Evolutionary conservation across 2,329 filamentous ascomycete species (phyloP).

Genomic region (Pleomassaria siparia): DNA sequence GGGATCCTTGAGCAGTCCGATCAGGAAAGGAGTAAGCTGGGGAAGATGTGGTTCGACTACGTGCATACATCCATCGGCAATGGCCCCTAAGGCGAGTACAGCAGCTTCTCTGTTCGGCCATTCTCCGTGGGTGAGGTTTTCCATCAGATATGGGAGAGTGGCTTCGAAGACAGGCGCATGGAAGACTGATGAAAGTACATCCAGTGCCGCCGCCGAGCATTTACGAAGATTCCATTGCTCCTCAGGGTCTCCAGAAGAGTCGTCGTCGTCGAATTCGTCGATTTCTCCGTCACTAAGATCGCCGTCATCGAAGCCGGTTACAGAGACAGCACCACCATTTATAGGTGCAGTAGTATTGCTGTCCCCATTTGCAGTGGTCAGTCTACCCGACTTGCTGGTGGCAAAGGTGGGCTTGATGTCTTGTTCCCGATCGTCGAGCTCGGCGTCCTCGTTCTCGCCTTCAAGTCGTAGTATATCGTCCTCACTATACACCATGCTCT

Average conservation of each 20-base stretch:
- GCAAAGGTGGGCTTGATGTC: slow-evolving; percentile 94
- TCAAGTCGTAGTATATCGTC: slow-evolving; percentile 88
- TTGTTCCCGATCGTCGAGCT: slow-evolving; percentile 84
- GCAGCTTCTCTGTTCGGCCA: slow-evolving; percentile 94
- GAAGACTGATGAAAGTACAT: slow-evolving; percentile 91
- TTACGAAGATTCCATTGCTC: slow-evolving; percentile 95
- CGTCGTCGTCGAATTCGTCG: slow-evolving; percentile 72
- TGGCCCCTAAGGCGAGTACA: slow-evolving; percentile 89
- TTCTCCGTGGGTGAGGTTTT: slow-evolving; percentile 82
- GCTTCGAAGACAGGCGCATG: slow-evolving; percentile 84
- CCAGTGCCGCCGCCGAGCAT: slow-evolving; percentile 92
- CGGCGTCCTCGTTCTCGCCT: slow-evolving; percentile 78
- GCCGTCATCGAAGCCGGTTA: slow-evolving; percentile 59
- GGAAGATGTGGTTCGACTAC: slow-evolving; percentile 88
- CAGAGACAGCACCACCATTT: slow-evolving; percentile 50
- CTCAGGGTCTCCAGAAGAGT: slow-evolving; percentile 73
- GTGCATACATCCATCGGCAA: slow-evolving; percentile 91
- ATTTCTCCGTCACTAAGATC: slow-evolving; percentile 88
- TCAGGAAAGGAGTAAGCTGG: slow-evolving; percentile 85
- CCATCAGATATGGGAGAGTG: slow-evolving; percentile 88
- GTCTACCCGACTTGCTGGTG: slow-evolving; percentile 64
- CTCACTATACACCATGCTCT: slow-evolving; percentile 95
- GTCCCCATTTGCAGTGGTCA: slow-evolving; percentile 51
- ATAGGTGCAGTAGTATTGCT: slow-evolving; percentile 43
- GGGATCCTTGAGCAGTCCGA: slow-evolving; percentile 77